Conservation (phyloP, 2,329 filamentous ascomycete species). For the Camptophora hylomeconis region DNA sequence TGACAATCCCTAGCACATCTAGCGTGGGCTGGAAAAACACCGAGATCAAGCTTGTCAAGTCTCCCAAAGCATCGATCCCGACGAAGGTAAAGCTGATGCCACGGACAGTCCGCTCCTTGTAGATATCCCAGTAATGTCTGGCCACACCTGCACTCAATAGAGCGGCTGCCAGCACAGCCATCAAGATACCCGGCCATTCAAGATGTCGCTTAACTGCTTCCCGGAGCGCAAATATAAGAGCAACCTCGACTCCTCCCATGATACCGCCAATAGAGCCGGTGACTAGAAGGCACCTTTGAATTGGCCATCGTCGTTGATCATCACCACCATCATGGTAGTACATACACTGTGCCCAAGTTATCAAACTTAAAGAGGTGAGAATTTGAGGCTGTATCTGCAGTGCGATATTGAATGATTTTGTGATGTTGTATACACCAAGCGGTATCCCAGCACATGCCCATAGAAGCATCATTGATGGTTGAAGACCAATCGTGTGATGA, state of each 20-base stretch:
- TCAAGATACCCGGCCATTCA: slow-evolving; percentile 50
- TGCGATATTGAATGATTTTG: slow-evolving; percentile 39
- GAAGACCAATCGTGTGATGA: slow-evolving; percentile 52
- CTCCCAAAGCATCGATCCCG: slow-evolving; percentile 54
- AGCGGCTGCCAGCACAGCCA: slow-evolving; percentile 52
- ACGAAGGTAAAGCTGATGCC: slow-evolving; percentile 64
- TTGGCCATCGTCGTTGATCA: slow-evolving; percentile 46
- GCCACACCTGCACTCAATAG: slow-evolving; percentile 54
- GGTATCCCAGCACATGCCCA: slow-evolving; percentile 58
- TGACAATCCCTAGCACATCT: slow-evolving; percentile 50
- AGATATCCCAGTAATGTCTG: slow-evolving; percentile 59
- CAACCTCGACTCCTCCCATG: slow-evolving; percentile 48
- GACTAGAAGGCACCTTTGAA: no score
- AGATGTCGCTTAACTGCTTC: slow-evolving; percentile 1
- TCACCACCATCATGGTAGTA: slow-evolving; percentile 28
- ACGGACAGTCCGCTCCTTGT: slow-evolving; percentile 49
- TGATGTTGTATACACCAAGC: slow-evolving; percentile 49
- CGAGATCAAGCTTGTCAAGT: slow-evolving; percentile 53
- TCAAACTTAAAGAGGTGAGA: slow-evolving; percentile 37
- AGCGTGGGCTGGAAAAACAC: slow-evolving; percentile 47
- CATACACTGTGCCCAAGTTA: slow-evolving; percentile 44
- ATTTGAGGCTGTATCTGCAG: slow-evolving; percentile 44
- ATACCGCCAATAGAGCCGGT: slow-evolving; percentile 36
- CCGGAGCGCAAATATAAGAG: slow-evolving; percentile 46
- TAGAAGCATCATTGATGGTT: slow-evolving; percentile 59